These are phyloP conservation scores for Pittosporum tobira DNA, from an alignment of 129 eudicot genomes.

Conservation along the genomic window DNA sequence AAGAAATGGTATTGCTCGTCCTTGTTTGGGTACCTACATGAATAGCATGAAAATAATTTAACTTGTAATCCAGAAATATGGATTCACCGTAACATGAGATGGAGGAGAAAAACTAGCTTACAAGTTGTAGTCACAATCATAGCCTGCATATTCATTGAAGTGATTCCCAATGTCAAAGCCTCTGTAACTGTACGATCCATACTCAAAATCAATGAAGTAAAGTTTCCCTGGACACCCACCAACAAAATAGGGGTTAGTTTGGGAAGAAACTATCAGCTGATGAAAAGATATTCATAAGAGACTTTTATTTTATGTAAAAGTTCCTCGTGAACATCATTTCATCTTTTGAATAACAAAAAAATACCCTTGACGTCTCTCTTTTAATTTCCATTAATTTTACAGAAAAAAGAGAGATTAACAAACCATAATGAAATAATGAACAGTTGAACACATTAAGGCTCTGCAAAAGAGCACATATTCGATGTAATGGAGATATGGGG, in stretches of 20 bases:
- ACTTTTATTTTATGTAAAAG: slow-evolving; percentile 1
- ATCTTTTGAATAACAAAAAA: no score
- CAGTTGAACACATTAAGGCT: neutral
- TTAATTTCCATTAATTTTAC: no score
- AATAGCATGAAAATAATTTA: slow-evolving; percentile 1
- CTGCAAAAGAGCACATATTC: neutral
- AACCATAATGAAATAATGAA: neutral
- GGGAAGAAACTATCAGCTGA: slow-evolving; percentile 1
- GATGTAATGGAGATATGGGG: slow-evolving; percentile 4
- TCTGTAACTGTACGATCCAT: slow-evolving; percentile 90
- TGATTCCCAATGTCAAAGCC: slow-evolving; percentile 98
- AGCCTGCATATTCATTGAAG: slow-evolving; percentile 97
- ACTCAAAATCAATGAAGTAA: slow-evolving; percentile 90
- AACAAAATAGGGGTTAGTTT: slow-evolving; percentile 6
- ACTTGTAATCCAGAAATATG: slow-evolving; percentile 3
- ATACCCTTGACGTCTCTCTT: no score
- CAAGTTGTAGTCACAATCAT: slow-evolving; percentile 93
- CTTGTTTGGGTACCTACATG: slow-evolving; percentile 71
- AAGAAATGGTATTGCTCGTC: slow-evolving; percentile 87
- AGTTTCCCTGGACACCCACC: slow-evolving; percentile 55
- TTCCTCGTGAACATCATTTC: no score
- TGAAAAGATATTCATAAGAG: neutral
- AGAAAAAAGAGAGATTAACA: neutral
- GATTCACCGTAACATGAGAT: neutral
- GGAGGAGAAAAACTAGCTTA: slow-evolving; percentile 28